A percentile compares a stretch with the other conserved stretches of the same genome.
phyloP scores from a whole-genome alignment of 768 basidiomycete species.

The Termitomyces sp. region DNA sequence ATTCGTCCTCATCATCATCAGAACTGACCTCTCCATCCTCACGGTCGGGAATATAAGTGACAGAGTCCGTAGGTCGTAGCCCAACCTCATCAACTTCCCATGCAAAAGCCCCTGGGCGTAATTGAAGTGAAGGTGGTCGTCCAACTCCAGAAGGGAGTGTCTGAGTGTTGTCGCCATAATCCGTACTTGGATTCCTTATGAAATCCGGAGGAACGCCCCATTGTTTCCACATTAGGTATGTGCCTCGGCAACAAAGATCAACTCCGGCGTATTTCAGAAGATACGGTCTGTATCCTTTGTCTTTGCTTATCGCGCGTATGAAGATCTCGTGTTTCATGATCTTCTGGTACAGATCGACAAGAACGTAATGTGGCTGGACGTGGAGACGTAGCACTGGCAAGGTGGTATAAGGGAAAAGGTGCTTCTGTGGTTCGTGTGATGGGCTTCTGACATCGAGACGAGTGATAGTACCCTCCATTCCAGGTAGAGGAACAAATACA shows the following conservation, averaged over 20 bases:
- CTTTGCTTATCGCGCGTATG: background rate
- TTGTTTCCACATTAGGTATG: background rate
- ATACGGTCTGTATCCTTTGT: background rate
- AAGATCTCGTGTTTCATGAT: background rate
- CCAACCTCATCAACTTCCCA: background rate
- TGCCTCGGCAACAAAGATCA: background rate
- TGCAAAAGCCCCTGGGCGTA: background rate
- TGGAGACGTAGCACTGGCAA: background rate
- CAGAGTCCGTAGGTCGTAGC: background rate
- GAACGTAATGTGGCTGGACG: background rate
- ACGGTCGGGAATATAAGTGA: too few species aligned
- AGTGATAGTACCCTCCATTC: background rate
- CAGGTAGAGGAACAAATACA: background rate
- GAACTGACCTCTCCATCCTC: too few species aligned
- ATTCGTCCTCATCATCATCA: too few species aligned
- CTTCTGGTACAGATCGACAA: background rate
- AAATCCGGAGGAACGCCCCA: background rate
- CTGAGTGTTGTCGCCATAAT: too few species aligned
- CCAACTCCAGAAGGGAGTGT: background rate
- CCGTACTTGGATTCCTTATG: background rate
- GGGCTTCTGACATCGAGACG: background rate
- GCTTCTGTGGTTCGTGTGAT: background rate
- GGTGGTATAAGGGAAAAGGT: background rate
- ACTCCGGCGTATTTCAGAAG: background rate
- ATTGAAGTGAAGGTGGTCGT: background rate